Evolutionary conservation across 2,329 filamentous ascomycete genomes (phyloP).

Genomic region (Drechslerella coelobrocha): DNA sequence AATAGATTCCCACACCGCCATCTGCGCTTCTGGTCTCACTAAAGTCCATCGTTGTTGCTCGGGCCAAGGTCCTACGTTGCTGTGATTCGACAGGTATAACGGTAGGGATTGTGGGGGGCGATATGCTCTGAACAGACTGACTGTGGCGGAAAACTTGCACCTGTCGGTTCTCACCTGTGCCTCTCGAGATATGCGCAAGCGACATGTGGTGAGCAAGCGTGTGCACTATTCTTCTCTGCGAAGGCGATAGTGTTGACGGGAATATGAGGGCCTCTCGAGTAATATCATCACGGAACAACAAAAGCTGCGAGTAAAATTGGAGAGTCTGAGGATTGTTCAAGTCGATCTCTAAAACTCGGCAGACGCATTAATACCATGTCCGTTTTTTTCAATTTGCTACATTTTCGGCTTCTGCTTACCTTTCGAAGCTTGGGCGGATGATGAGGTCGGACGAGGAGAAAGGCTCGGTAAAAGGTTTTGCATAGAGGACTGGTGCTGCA

Average conservation of each 20-base stretch:
- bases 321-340: conserved; percentile 89
- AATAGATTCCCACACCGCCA: conserved; percentile 72
- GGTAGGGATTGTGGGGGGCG: conserved; percentile 65
- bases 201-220: conserved; percentile 95
- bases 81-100: conserved; percentile 76
- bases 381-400: not conserved
- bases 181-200: conserved; percentile 86
- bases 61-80: conserved; percentile 78
- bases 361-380: conserved; percentile 27
- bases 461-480: conserved; percentile 71
- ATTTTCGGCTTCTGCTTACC: conserved; percentile 14
- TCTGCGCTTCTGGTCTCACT: conserved; percentile 77
- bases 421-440: conserved; percentile 24
- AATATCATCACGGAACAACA: conserved; percentile 83
- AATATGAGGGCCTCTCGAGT: conserved; percentile 83
- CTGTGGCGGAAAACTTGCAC: conserved; percentile 74
- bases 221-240: conserved; percentile 88
- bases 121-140: conserved; percentile 57
- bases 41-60: conserved; percentile 97
- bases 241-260: conserved; percentile 77
- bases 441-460: conserved; percentile 36
- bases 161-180: conserved; percentile 83
- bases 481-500: conserved; percentile 85
- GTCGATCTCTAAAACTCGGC: conserved; percentile 70
- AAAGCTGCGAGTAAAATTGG: conserved; percentile 86